Percentiles rank a stretch among this genome's conserved stretches.
phyloP scores from a whole-genome alignment of 2,329 filamentous ascomycete genomes.

The Raffaelea ambrosiae region DNA sequence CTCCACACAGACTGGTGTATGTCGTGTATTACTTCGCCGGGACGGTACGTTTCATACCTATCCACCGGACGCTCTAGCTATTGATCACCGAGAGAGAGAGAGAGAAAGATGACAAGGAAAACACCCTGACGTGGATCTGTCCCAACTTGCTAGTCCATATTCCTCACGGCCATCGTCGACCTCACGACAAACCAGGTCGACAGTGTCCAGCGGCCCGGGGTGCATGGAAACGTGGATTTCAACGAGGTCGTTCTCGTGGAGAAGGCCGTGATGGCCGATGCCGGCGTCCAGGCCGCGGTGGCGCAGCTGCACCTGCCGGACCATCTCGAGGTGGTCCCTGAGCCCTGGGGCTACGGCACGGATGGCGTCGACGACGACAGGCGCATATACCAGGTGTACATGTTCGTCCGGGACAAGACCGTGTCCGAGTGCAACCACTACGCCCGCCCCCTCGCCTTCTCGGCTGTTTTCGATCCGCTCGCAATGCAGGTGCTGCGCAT shows the following conservation, averaged over 20 bases:
- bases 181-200: background rate
- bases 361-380: constrained; percentile 23
- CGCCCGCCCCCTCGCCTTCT: constrained; percentile 42
- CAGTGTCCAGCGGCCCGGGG: no score
- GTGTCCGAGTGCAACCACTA: constrained; percentile 50
- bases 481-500: constrained; percentile 33
- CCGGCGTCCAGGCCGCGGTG: constrained; percentile 48
- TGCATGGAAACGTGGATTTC: constrained; percentile 48
- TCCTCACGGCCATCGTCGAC: constrained; percentile 23
- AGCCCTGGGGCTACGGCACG: constrained; percentile 56
- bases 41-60: background rate
- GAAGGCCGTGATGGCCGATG: constrained; percentile 43
- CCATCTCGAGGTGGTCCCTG: constrained; percentile 47
- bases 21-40: background rate
- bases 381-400: constrained; percentile 48
- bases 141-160: no score
- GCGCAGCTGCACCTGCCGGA: constrained; percentile 53
- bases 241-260: constrained; percentile 54
- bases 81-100: no score
- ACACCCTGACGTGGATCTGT: no score
- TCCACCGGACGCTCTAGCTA: no score
- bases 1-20: constrained; percentile 25
- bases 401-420: constrained; percentile 59
- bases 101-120: no score
- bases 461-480: constrained; percentile 45